Percentiles rank a stretch among this genome's conserved stretches.
Conservation (phyloP, 768 basidiomycete species). For the Amanita pseudoporphyria region DNA sequence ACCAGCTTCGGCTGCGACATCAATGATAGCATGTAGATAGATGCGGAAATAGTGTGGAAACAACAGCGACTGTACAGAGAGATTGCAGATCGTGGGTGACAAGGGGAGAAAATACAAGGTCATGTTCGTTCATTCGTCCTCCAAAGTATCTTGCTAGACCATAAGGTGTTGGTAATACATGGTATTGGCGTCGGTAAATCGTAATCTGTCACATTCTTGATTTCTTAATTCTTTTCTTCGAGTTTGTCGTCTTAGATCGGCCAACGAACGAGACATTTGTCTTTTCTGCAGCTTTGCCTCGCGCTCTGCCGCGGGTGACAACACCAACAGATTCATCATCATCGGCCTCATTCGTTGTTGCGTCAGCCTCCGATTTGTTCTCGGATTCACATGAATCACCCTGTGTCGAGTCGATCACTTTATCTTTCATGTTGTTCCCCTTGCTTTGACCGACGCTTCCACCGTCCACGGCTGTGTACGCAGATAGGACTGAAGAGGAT, state of each 20-base stretch:
- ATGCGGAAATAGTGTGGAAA: background rate
- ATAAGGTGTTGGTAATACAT: background rate
- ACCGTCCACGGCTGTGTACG: constrained; percentile 25
- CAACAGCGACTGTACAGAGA: constrained; percentile 6
- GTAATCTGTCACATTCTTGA: background rate
- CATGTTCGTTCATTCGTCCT: constrained; percentile 1
- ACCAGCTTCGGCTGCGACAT: constrained; percentile 1
- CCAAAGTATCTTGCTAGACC: constrained; percentile 2
- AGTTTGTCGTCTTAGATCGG: background rate
- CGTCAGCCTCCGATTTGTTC: constrained; percentile 8
- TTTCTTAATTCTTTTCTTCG: constrained; percentile 6
- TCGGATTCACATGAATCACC: constrained; percentile 1
- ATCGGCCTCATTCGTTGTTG: constrained; percentile 9
- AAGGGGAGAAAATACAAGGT: constrained; percentile 1
- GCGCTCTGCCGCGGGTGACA: constrained; percentile 28
- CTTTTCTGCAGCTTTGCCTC: constrained; percentile 1
- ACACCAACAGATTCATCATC: constrained; percentile 19
- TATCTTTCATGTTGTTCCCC: constrained; percentile 6
- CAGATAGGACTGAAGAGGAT: constrained; percentile 30
- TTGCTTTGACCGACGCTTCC: constrained; percentile 16
- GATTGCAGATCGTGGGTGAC: background rate
- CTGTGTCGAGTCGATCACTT: background rate
- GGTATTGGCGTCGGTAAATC: background rate
- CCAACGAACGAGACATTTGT: background rate
- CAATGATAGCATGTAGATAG: background rate